Evolutionary conservation across 129 eudicot genomes (phyloP), one percentile per base, ranked within the genome.

Genomic region (Flaveria brownii): DNA sequence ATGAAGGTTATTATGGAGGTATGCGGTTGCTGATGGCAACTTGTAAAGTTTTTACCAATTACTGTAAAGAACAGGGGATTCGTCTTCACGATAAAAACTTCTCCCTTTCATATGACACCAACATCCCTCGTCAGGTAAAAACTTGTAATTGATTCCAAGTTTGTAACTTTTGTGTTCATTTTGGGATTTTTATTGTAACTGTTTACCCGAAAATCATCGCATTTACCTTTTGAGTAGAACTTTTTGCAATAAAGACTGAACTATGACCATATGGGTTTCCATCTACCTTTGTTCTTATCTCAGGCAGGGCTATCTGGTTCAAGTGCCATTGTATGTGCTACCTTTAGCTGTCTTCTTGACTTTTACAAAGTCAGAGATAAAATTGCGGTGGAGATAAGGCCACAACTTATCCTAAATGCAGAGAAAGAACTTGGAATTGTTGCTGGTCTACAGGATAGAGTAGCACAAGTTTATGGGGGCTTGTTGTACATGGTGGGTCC

Each of bases 221-320:
- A 16, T 39, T 57, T 69, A 70, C 6, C 17, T 46, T 45, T 68
- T 9, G 10, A 28, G 36, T 59, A 59, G 16, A 59, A 9, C 11
- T 22, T 59, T 20, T 14, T 12, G 3, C 54, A 26, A 45, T 33
- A 18, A 50, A 23, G 55, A 30, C 59, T 28, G 46, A 23, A 54
- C 6, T 30, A 26, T 30, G 36, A 30, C 36, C 36, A 3, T 30
- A 36, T 51, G 66, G 55, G 60, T 46, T 67, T 54, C 28, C 4
- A 3, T 65, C 13, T 9, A 22, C 9, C 33, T 41, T 43, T 83
- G 71, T 57, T 51, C 9, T 54, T 82, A n/a, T 41, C 39, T 76
- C 88, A 95, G 99, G 87, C 96, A 59, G 99, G 99, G 77, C 82
- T 95, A 75, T 95, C 99, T 36, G 99, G 99, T 80, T 95, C 99